Base-by-base conservation (phyloP, 768 basidiomycete species). In the Lenzites betulinus region DNA sequence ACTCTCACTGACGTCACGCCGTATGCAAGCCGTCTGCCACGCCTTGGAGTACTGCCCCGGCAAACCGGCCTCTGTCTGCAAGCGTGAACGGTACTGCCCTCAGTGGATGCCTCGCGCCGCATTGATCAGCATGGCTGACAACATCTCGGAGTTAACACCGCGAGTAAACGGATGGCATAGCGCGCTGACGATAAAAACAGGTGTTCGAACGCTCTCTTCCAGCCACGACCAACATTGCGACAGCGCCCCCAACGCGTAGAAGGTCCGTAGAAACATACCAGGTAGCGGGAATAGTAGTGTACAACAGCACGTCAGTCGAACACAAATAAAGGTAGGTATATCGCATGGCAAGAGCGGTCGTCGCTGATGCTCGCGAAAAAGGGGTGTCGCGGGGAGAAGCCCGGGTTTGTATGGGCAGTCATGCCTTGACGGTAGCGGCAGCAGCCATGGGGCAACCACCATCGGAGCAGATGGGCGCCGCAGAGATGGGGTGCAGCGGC, bases 381-480 rank as follows among this genome's bases (percentile, higher is more conserved):
- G n/a, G n/a, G 30, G 44, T 47, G 9, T 30, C n/a, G 15, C 18
- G 15, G 30, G 33, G 26, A 38, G 15, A 13, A 18, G 28, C 7
- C 16, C 44, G 39, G n/a, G 8, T 16, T 23, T n/a, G 35, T n/a
- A 11, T 11, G 7, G 28, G n/a, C 23, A 50, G 42, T 62, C 51
- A 62, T 11, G 61, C 57, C 51, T 62, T 62, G 38, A 49, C 46
- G 1, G 54, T 42, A 2, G 58, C 49, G 6, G 55, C 60, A 11
- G 50, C 39, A 7, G 49, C 49, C 7, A 39, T 22, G 25, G 55
- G 55, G 39, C 61, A 62, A 42, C 26, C 46, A 35, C 20, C 7
- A 15, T 54, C 57, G 33, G 41, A 33, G 52, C 62, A 63, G 56
- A 46, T 63, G 7, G 62, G 62, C 3, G 62, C 62, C 5, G 36